Base-by-base conservation (phyloP, 192 early-diverging fungal genomes). In the Rhizoclosmatium globosum region DNA sequence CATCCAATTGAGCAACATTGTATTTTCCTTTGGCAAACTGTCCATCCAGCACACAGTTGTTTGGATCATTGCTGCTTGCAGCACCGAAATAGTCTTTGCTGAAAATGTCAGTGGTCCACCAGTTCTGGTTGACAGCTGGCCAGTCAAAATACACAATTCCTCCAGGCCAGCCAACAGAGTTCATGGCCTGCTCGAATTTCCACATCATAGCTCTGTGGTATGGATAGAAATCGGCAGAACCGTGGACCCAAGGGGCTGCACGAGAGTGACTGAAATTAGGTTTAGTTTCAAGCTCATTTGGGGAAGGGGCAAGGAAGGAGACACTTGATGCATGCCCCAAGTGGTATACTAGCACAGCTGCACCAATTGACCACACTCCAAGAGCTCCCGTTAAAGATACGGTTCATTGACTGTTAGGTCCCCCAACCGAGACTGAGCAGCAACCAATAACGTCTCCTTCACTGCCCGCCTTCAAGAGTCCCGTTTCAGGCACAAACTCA, bases 131-230 rank as follows among this genome's bases (percentile, higher is more conserved):
- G 9, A 76, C 53, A 11, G 64, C 64, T 0, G 74, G 64, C 74
- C 74, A 76, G 41, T 76, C 74, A 19, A 59, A 50, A 46, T 76
- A 76, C 4, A 74, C 72, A n/a, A 43, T 9, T 21, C 72, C 72
- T 3, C 19, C 56, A 17, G 56, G 17, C 72, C 72, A 74, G 3
- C 72, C 76, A 43, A 64, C 67, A 53, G 53, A 19, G 45, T 77
- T 9, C 43, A 76, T 13, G 9, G 74, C 74, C 50, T 76, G 64
- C 23, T 76, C 74, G 66, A 76, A 76, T 9, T 15, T 7, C 3
- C 9, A 67, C 74, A 66, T 47, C 74, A 76, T 76, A 17, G 74
- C 74, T n/a, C 74, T 61, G 64, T 76, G 74, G 64, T 67, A 67
- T 38, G 64, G 74, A 47, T 76, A 67, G 61, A 76, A 76, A 19